A percentile compares a stretch with the other conserved stretches of the same genome.
Conservation (phyloP, 2,329 filamentous ascomycete genomes). For the Sphaerostilbella broomeana region DNA sequence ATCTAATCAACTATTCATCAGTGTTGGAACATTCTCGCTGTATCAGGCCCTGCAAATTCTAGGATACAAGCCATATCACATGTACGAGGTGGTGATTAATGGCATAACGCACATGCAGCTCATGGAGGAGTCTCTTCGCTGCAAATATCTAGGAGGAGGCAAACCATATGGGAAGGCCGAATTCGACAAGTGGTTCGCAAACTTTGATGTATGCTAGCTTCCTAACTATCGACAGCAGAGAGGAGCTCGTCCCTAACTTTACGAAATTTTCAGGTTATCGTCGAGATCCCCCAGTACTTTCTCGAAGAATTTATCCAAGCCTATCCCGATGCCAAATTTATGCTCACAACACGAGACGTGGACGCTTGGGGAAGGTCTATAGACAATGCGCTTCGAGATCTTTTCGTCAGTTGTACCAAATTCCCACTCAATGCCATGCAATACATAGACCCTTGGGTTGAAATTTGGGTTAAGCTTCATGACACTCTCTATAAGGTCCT, state of each 20-base stretch:
- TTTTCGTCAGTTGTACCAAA: background rate
- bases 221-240: no score
- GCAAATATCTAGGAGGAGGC: slow-evolving; percentile 22
- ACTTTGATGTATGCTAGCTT: slow-evolving; percentile 28
- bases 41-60: slow-evolving; percentile 29
- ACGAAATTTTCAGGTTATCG: no score
- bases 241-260: no score
- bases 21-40: slow-evolving; percentile 30
- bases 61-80: slow-evolving; percentile 32
- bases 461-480: slow-evolving; percentile 9
- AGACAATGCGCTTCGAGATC: slow-evolving; percentile 20
- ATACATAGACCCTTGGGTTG: slow-evolving; percentile 19
- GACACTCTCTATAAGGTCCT: slow-evolving; percentile 5
- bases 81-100: slow-evolving; percentile 23
- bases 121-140: slow-evolving; percentile 24
- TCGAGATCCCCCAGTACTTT: slow-evolving; percentile 21
- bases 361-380: slow-evolving; percentile 26
- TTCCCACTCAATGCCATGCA: slow-evolving; percentile 23
- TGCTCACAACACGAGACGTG: slow-evolving; percentile 29
- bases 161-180: slow-evolving; percentile 29
- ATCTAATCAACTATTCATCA: slow-evolving; percentile 9
- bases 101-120: slow-evolving; percentile 21
- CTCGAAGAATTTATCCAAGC: slow-evolving; percentile 19
- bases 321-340: slow-evolving; percentile 29
- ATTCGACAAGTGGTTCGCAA: slow-evolving; percentile 35